Percentiles rank a stretch among this genome's conserved stretches.
These are phyloP conservation scores for Leptographium radiaticola DNA, from an alignment of 2,329 filamentous ascomycete species.

Conservation along the genomic window DNA sequence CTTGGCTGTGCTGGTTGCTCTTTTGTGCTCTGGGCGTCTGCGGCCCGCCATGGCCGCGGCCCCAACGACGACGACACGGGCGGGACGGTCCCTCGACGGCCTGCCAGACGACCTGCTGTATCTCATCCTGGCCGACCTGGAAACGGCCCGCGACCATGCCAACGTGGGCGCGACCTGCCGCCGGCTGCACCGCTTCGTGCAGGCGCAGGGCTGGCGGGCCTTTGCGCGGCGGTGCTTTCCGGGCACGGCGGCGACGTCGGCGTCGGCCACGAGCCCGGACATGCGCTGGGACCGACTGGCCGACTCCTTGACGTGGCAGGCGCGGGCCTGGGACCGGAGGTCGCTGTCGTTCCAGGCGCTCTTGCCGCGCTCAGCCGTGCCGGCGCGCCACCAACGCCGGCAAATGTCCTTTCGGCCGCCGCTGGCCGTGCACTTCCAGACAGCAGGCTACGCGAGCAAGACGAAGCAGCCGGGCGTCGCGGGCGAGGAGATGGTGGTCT, in stretches of 20 bases:
- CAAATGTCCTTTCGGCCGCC: constrained; percentile 25
- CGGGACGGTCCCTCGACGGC: constrained; percentile 19
- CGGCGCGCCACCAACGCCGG: constrained; percentile 16
- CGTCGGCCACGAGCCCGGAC: background rate
- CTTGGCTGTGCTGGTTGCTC: too few relatives aligned
- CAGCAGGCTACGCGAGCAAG: constrained; percentile 7
- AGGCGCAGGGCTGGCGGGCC: constrained; percentile 31
- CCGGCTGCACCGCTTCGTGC: constrained; percentile 24
- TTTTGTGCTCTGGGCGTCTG: background rate
- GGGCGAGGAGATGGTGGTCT: constrained; percentile 33
- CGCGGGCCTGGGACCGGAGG: constrained; percentile 39
- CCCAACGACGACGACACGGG: background rate
- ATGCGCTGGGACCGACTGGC: constrained; percentile 26
- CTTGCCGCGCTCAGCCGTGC: constrained; percentile 13
- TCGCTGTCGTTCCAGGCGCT: constrained; percentile 25
- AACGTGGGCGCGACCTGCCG: constrained; percentile 26
- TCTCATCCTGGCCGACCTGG: constrained; percentile 31
- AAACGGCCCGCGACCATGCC: constrained; percentile 34
- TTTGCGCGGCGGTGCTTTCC: constrained; percentile 34
- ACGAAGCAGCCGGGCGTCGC: constrained; percentile 1
- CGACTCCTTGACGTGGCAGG: constrained; percentile 33
- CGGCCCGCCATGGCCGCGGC: background rate
- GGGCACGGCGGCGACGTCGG: background rate
- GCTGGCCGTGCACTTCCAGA: constrained; percentile 29
- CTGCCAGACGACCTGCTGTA: constrained; percentile 39